A percentile compares a stretch with the other conserved stretches of the same genome.
Conservation (phyloP, 2,329 filamentous ascomycete genomes). For the Diaporthe citri region DNA sequence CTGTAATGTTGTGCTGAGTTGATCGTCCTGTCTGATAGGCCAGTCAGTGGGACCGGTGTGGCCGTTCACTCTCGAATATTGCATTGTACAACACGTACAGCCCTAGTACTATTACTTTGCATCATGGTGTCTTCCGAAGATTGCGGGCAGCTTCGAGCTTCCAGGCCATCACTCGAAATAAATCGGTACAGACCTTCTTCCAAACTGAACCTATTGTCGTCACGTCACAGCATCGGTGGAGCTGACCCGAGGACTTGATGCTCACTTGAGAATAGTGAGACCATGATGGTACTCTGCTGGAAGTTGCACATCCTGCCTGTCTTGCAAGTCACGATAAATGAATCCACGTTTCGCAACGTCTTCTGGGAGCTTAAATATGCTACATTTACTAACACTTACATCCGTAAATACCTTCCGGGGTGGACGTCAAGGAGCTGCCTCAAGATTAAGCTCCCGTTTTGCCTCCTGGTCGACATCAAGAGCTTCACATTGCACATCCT, state of each 20-base stretch:
- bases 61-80: neutral
- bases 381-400: neutral
- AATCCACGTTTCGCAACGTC: no score
- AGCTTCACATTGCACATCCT: neutral
- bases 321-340: neutral
- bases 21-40: neutral
- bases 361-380: neutral
- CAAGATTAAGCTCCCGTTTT: no score
- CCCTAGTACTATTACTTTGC: neutral
- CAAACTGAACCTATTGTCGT: neutral
- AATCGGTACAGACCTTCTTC: no score
- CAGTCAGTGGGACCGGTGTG: no score
- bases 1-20: conserved; percentile 22
- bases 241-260: neutral
- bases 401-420: no score
- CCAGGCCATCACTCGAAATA: no score
- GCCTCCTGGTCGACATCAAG: neutral
- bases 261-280: neutral
- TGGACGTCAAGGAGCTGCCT: neutral
- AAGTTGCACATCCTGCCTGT: neutral
- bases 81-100: no score
- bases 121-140: neutral
- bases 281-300: neutral
- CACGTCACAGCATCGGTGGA: neutral
- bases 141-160: neutral